Base-by-base conservation (phyloP, 2,329 filamentous ascomycete species). In the Stachybotrys chartarum region DNA sequence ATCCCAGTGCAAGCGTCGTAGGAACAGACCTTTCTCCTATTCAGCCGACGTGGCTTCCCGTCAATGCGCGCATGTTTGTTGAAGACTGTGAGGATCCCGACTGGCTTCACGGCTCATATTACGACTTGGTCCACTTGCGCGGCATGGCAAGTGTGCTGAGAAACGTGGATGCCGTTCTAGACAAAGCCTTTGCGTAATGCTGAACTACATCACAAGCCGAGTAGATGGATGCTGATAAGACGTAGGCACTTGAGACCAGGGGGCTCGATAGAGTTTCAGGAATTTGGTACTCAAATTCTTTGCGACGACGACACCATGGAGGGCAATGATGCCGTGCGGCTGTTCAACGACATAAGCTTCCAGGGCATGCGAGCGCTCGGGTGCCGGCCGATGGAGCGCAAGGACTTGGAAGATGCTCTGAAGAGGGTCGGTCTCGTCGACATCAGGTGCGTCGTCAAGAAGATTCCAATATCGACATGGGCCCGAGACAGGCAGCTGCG, bases 11-110 rank as follows among this genome's bases (percentile, higher is more conserved):
- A 6, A 69, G 68, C 49, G 70, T 77, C 3, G 56, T 73, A 16
- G 75, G 74, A 49, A 73, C 70, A 30, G 74, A 78, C 53, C 58
- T 78, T 17, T 75, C 74, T 3, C 74, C 76, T 2, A 78, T 78
- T 18, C 75, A 79, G 59, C 73, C 75, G 2, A 68, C 66, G 42
- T 75, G 71, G 67, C 74, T 85, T 12, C 84, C 83, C 16, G 75
- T 79, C 11, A 86, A 86, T 62, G 75, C 82, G n/a, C 74, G 73
- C 7, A 86, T 86, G 68, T 72, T 84, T 56, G 76, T 87, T 10
- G 84, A 87, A 61, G 83, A 87, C 63, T 77, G 78, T 52, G 81
- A 72, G 56, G 70, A 85, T 59, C 74, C 79, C 50, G 75, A 80
- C 8, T 87, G 84, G 84, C 59, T 70, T 5, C 70, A 72, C 30